Conservation (phyloP, 2,329 filamentous ascomycete species). For the Fusarium sacchari region DNA sequence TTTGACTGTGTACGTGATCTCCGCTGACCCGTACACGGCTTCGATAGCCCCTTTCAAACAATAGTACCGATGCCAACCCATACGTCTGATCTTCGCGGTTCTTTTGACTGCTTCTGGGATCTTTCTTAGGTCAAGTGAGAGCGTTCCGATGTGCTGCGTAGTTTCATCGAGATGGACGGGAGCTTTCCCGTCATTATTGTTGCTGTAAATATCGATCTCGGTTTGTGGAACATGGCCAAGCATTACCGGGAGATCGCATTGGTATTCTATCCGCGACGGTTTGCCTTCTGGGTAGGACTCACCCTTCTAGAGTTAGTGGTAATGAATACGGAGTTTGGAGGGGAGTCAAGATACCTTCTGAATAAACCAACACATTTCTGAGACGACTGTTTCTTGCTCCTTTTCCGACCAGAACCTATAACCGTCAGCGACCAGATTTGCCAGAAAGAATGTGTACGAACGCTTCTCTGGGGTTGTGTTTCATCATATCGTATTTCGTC, state of each 20-base stretch:
- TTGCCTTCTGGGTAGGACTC: slow-evolving; percentile 52
- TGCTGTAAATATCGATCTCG: slow-evolving; percentile 52
- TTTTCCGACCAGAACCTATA: slow-evolving; percentile 52
- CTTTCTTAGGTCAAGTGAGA: slow-evolving; percentile 50
- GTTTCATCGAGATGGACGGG: slow-evolving; percentile 46
- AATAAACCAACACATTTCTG: slow-evolving; percentile 55
- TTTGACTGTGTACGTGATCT: slow-evolving; percentile 51
- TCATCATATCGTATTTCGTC: slow-evolving; percentile 49
- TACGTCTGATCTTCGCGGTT: slow-evolving; percentile 45
- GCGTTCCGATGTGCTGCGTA: slow-evolving; percentile 48
- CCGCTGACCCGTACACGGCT: slow-evolving; percentile 52
- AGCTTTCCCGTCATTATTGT: slow-evolving; percentile 45
- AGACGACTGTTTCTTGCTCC: slow-evolving; percentile 49
- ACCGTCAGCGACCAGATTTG: slow-evolving; percentile 21
- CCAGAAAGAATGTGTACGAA: slow-evolving; percentile 29
- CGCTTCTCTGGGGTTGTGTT: slow-evolving; percentile 51
- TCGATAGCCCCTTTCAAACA: slow-evolving; percentile 51
- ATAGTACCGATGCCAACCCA: slow-evolving; percentile 52
- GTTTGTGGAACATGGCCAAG: slow-evolving; percentile 50
- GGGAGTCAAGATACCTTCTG: slow-evolving; percentile 45
- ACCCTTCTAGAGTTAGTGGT: slow-evolving; percentile 42
- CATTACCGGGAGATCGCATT: slow-evolving; percentile 52
- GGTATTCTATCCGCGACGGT: slow-evolving; percentile 51
- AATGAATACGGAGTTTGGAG: background rate
- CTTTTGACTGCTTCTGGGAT: slow-evolving; percentile 47